Percentiles rank a stretch among this genome's conserved stretches.
These are phyloP conservation scores for Geotrichum ghanense DNA, from an alignment of 805 yeast genomes.

Conservation along the genomic window DNA sequence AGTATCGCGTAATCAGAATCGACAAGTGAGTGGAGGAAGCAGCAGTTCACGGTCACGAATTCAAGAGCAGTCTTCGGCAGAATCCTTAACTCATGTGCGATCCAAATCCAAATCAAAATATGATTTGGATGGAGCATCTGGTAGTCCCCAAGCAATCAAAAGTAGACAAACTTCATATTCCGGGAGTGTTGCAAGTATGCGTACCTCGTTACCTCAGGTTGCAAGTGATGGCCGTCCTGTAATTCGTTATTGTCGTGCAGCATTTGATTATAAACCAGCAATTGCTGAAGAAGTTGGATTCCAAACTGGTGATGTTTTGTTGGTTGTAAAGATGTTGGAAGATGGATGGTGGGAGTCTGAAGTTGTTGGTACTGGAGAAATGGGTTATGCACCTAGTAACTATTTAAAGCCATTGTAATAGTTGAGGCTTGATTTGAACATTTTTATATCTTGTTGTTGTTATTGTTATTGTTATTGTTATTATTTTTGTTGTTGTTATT, in stretches of 20 bases:
- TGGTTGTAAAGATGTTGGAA: constrained; percentile 46
- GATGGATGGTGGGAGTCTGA: constrained; percentile 75
- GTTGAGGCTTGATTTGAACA: too few relatives aligned
- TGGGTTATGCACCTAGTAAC: constrained; percentile 58
- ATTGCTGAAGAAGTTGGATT: constrained; percentile 52
- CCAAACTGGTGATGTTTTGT: constrained; percentile 43
- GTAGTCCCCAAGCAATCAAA: background rate
- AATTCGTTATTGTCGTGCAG: constrained; percentile 40
- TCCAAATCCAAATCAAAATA: too few relatives aligned
- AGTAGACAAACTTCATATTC: background rate
- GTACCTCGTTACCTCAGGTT: constrained; percentile 30
- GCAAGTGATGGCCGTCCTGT: constrained; percentile 46
- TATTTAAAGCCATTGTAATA: constrained; percentile 15
- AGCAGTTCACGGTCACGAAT: too few relatives aligned
- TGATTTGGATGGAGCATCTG: too few relatives aligned
- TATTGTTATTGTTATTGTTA: too few relatives aligned
- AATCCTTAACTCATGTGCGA: too few relatives aligned
- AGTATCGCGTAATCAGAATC: too few relatives aligned
- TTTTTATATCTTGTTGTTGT: too few relatives aligned
- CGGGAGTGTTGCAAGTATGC: background rate
- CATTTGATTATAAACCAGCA: constrained; percentile 46
- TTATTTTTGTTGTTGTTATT: too few relatives aligned
- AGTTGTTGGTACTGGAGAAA: constrained; percentile 28
- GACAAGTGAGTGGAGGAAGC: too few relatives aligned
- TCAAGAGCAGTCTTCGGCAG: too few relatives aligned